Evolutionary conservation across 192 early-diverging fungal species (phyloP).

Genomic region (Coemansia sp.): DNA sequence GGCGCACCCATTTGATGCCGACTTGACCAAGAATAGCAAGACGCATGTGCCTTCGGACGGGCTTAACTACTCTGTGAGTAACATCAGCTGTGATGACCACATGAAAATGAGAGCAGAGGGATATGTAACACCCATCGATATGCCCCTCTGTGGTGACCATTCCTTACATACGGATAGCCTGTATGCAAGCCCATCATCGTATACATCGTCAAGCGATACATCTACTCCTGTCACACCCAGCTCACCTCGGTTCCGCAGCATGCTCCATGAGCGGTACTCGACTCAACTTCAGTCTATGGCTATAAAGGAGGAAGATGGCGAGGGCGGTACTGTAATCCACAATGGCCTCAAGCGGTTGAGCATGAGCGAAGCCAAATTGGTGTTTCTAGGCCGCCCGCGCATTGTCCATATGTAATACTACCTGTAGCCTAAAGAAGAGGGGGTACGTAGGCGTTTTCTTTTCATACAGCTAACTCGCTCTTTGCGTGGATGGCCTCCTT

Average conservation of each 20-base stretch:
- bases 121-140: slow-evolving; percentile 8
- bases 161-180: not conserved
- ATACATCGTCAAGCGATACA: slow-evolving; percentile 15
- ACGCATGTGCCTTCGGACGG: not conserved
- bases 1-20: not conserved
- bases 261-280: slow-evolving; percentile 33
- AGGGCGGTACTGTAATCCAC: slow-evolving; percentile 37
- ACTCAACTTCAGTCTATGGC: slow-evolving; percentile 9
- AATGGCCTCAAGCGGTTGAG: slow-evolving; percentile 48
- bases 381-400: slow-evolving; percentile 34
- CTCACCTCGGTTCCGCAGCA: slow-evolving; percentile 13
- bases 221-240: slow-evolving; percentile 16
- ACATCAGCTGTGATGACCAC: not conserved
- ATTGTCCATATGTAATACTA: slow-evolving; percentile 36
- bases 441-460: not conserved
- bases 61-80: not conserved
- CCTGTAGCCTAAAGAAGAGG: not conserved
- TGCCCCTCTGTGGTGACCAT: not conserved
- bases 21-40: not conserved
- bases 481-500: not conserved
- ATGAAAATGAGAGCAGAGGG: not conserved
- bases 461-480: not conserved
- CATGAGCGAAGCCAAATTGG: slow-evolving; percentile 24
- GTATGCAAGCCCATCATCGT: slow-evolving; percentile 9
- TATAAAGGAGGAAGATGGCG: slow-evolving; percentile 47